phyloP scores from a whole-genome alignment of 192 early-diverging fungal genomes.

The Oehlia diaphana region DNA sequence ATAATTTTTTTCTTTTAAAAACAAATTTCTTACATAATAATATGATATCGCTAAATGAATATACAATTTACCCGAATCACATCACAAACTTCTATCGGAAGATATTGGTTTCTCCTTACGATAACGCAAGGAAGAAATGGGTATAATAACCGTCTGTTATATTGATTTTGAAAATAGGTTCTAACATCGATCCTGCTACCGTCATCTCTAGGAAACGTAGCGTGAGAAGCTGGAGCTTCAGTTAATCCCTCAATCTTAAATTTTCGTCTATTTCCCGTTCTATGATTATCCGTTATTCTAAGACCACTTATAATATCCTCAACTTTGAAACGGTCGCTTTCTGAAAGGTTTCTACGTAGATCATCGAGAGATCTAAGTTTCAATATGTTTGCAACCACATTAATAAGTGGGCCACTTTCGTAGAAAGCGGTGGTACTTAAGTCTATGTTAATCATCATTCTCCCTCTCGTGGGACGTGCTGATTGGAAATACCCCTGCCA shows the following conservation, averaged over 20 bases:
- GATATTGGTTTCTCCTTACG: slow-evolving; percentile 62
- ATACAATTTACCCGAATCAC: slow-evolving; percentile 47
- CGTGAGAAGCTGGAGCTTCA: slow-evolving; percentile 60
- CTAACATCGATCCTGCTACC: slow-evolving; percentile 63
- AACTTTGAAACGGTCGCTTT: slow-evolving; percentile 40
- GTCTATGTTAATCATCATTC: slow-evolving; percentile 73
- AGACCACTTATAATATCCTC: slow-evolving; percentile 54
- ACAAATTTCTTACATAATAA: no score
- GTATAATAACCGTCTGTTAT: background rate
- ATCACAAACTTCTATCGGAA: slow-evolving; percentile 92
- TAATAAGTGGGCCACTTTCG: slow-evolving; percentile 55
- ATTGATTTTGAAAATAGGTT: slow-evolving; percentile 66
- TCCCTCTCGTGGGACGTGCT: slow-evolving; percentile 54
- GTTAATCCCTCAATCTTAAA: slow-evolving; percentile 75
- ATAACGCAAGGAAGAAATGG: slow-evolving; percentile 84
- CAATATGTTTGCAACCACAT: no score
- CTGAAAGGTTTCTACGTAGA: slow-evolving; percentile 43
- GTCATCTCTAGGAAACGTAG: slow-evolving; percentile 61
- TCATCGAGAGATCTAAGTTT: slow-evolving; percentile 54
- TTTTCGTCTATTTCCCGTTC: slow-evolving; percentile 62
- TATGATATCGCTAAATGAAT: background rate
- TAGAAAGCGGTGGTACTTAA: slow-evolving; percentile 68
- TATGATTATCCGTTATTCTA: slow-evolving; percentile 57
- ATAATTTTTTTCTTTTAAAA: background rate
- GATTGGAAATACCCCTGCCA: slow-evolving; percentile 96